Conservation (phyloP, 257 asterid genomes). For the Solanum sejunctum region DNA sequence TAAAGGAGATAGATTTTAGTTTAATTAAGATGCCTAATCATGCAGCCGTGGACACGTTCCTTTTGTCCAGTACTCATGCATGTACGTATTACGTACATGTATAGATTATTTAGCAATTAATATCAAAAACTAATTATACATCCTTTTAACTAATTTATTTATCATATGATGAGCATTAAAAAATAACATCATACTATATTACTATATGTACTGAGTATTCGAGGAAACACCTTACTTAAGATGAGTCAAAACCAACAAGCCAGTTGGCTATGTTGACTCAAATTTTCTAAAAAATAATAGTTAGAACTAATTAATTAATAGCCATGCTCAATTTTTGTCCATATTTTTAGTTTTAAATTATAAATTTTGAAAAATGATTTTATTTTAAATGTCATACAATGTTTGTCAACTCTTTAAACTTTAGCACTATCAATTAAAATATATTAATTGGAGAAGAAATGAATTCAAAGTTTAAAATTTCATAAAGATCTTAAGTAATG, state of each 20-base stretch:
- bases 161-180: not conserved
- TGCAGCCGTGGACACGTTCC: not conserved
- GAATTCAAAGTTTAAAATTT: not conserved
- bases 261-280: constrained; percentile 2
- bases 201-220: not conserved
- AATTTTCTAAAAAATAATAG: not conserved
- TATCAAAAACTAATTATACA: not conserved
- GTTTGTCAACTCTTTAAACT: not conserved
- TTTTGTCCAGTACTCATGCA: constrained; percentile 6
- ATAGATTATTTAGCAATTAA: not conserved
- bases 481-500: not conserved
- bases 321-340: not conserved
- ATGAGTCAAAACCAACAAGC: not conserved
- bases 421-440: not conserved
- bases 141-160: not conserved
- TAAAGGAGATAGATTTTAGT: not conserved
- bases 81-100: constrained; percentile 6
- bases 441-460: not conserved
- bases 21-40: not conserved
- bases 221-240: not conserved
- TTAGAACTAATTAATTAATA: not conserved
- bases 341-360: not conserved
- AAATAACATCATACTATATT: not conserved
- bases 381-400: not conserved
- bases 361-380: not conserved